Conservation (phyloP, 176 grass and related monocot genomes). For the Tillandsia fasciculata region DNA sequence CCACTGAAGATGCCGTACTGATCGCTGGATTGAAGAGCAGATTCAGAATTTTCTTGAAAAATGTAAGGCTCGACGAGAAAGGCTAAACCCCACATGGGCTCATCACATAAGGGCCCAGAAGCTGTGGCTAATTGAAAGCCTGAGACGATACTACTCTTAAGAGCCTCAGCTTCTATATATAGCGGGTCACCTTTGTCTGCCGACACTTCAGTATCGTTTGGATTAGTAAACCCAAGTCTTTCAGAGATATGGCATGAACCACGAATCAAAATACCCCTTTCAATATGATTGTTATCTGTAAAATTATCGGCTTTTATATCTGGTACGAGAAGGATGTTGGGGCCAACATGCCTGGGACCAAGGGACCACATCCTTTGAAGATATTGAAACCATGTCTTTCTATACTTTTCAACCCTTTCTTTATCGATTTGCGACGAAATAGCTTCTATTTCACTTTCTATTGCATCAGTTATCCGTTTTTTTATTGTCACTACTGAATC, state of each 20-base stretch:
- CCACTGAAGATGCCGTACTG: slow-evolving; percentile 70
- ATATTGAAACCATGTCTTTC: slow-evolving; percentile 42
- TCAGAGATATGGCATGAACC: slow-evolving; percentile 58
- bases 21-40: slow-evolving; percentile 37
- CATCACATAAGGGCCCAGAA: slow-evolving; percentile 80
- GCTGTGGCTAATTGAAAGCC: slow-evolving; percentile 80
- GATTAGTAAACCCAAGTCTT: slow-evolving; percentile 43
- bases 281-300: slow-evolving; percentile 13
- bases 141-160: slow-evolving; percentile 66
- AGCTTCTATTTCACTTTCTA: slow-evolving; percentile 62
- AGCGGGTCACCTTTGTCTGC: slow-evolving; percentile 28
- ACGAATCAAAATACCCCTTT: slow-evolving; percentile 37
- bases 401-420: slow-evolving; percentile 52
- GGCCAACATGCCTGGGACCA: slow-evolving; percentile 63
- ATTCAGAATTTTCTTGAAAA: slow-evolving; percentile 40
- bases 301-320: slow-evolving; percentile 25
- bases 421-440: slow-evolving; percentile 40
- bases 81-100: slow-evolving; percentile 79
- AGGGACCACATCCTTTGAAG: slow-evolving; percentile 62
- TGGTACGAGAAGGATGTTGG: slow-evolving; percentile 56
- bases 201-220: slow-evolving; percentile 11
- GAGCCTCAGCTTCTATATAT: slow-evolving; percentile 43
- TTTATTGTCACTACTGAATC: slow-evolving; percentile 33
- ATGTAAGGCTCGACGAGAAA: slow-evolving; percentile 76
- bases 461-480: slow-evolving; percentile 47